Percentiles rank a stretch among this genome's conserved stretches.
phyloP scores from a whole-genome alignment of 2,329 filamentous ascomycete species.

The Aspergillus caelatus region DNA sequence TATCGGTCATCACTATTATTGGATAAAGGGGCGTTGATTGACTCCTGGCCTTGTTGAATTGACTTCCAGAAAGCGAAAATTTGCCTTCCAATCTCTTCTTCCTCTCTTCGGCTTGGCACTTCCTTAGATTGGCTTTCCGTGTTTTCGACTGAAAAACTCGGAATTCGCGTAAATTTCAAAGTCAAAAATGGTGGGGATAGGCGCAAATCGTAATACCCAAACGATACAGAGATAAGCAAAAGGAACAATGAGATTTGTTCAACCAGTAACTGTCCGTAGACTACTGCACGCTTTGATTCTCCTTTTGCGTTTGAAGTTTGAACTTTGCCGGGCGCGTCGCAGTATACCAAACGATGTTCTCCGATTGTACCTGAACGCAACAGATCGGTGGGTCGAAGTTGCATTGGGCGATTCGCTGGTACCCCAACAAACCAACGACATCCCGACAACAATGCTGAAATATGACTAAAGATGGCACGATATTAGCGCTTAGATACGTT shows the following conservation, averaged over 20 bases:
- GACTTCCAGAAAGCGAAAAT: not conserved
- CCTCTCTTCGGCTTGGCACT: not conserved
- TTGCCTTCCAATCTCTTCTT: not conserved
- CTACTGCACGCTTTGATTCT: not conserved
- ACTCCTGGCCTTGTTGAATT: not conserved
- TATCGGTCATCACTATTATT: not conserved
- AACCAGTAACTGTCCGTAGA: not conserved
- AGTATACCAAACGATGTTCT: not conserved
- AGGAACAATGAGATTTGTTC: not conserved
- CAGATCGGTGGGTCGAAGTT: slow-evolving; percentile 4
- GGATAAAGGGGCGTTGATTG: not conserved
- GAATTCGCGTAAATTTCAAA: not conserved
- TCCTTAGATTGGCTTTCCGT: not conserved
- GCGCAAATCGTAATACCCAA: not conserved
- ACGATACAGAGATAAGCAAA: not conserved
- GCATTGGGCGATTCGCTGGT: not conserved
- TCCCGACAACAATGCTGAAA: not conserved
- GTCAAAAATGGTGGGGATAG: not conserved
- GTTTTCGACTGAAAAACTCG: not conserved
- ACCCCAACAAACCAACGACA: not conserved
- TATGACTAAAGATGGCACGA: not conserved
- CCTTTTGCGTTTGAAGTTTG: not conserved
- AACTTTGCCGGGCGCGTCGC: not conserved
- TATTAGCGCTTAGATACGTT: not conserved
- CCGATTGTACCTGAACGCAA: not conserved